Evolutionary conservation across 768 basidiomycete species (phyloP).

Genomic region (Lyophyllum shimeji): DNA sequence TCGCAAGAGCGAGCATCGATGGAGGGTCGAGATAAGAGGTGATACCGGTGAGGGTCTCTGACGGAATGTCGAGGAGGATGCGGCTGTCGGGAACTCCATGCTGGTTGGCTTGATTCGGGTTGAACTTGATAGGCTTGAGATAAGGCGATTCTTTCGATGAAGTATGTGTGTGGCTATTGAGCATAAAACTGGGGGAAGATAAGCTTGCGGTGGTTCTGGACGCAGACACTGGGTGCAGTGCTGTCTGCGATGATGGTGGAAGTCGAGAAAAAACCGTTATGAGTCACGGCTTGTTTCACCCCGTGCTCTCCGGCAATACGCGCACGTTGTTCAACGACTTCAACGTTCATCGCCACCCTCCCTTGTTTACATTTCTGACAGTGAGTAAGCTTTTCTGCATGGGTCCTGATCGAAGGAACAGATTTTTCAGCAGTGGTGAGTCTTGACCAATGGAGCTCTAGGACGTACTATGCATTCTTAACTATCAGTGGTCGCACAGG

Average conservation of each 20-base stretch:
- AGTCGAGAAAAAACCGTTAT: neutral
- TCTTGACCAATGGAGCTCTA: neutral
- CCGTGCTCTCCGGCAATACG: neutral
- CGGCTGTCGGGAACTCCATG: constrained; percentile 45
- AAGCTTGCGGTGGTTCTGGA: neutral
- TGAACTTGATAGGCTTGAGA: constrained; percentile 29
- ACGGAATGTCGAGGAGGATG: constrained; percentile 55
- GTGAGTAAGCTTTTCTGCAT: too few species aligned
- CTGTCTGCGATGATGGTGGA: constrained; percentile 15
- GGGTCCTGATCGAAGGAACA: too few species aligned
- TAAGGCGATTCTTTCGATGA: constrained; percentile 34
- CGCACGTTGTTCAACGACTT: neutral
- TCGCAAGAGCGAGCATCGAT: constrained; percentile 56
- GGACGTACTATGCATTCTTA: too few species aligned
- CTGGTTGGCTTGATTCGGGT: constrained; percentile 32
- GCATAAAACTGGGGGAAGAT: constrained; percentile 58
- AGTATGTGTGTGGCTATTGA: constrained; percentile 47
- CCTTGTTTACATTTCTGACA: neutral
- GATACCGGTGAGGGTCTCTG: constrained; percentile 75
- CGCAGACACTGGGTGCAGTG: constrained; percentile 13
- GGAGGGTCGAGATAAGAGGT: constrained; percentile 70
- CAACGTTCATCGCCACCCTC: neutral
- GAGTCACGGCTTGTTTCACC: neutral
- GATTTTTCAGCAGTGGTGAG: neutral
- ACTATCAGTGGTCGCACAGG: too few species aligned